Evolutionary conservation across 805 yeast genomes (phyloP).

Genomic region (Kodamaea fukazawae): DNA sequence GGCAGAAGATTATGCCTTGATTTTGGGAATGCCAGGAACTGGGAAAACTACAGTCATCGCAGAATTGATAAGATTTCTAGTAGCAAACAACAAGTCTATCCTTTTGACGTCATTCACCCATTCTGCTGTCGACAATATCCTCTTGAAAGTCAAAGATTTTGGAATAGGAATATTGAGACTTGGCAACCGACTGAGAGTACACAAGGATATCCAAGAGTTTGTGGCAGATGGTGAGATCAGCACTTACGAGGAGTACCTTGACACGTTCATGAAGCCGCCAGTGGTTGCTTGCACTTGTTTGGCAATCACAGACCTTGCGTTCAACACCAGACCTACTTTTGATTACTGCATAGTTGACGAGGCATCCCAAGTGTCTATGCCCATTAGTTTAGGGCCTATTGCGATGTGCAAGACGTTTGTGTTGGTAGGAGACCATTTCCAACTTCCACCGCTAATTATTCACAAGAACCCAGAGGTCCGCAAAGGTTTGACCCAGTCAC

Average conservation of each 20-base stretch:
- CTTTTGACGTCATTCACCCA: slow-evolving; percentile 86
- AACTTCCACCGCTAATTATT: slow-evolving; percentile 83
- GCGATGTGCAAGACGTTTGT: slow-evolving; percentile 74
- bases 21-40: slow-evolving; percentile 98
- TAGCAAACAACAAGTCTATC: slow-evolving; percentile 60
- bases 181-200: slow-evolving; percentile 61
- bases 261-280: slow-evolving; percentile 51
- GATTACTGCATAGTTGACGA: slow-evolving; percentile 96
- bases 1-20: slow-evolving; percentile 72
- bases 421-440: slow-evolving; percentile 95
- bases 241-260: slow-evolving; percentile 45
- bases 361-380: slow-evolving; percentile 93
- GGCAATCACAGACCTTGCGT: slow-evolving; percentile 64
- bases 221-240: slow-evolving; percentile 42
- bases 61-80: slow-evolving; percentile 61
- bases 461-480: slow-evolving; percentile 59
- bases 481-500: slow-evolving; percentile 64
- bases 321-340: slow-evolving; percentile 53
- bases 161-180: slow-evolving; percentile 56
- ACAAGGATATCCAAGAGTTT: slow-evolving; percentile 55
- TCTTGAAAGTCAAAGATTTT: slow-evolving; percentile 57
- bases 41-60: slow-evolving; percentile 93
- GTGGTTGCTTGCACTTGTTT: slow-evolving; percentile 90
- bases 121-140: slow-evolving; percentile 92
- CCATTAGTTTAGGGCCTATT: slow-evolving; percentile 86